Conservation (phyloP, 495 filamentous ascomycete species). For the Neurospora discreta region DNA sequence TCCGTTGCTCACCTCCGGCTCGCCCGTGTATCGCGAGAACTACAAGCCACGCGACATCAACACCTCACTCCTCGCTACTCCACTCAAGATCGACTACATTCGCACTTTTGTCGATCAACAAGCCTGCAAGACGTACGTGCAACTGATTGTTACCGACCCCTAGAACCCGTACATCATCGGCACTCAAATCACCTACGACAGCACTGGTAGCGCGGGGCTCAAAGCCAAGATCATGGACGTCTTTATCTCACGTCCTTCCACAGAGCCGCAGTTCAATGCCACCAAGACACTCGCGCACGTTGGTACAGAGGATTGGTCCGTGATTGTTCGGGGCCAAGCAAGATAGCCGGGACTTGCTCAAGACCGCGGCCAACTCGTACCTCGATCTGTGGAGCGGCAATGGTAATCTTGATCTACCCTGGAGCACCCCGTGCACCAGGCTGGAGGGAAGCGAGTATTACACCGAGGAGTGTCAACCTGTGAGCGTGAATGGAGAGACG, state of each 20-base stretch:
- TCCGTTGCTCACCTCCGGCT: background rate
- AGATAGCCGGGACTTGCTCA: constrained; percentile 10
- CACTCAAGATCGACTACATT: constrained; percentile 37
- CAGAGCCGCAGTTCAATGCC: constrained; percentile 17
- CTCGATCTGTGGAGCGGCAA: constrained; percentile 16
- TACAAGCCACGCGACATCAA: constrained; percentile 27
- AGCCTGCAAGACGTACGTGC: constrained; percentile 37
- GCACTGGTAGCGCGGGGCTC: background rate
- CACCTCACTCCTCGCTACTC: constrained; percentile 29
- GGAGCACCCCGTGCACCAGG: constrained; percentile 16
- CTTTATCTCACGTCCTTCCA: background rate
- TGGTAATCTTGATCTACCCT: constrained; percentile 13
- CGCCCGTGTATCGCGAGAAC: constrained; percentile 23
- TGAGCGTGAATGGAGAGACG: background rate
- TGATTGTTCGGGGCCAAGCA: constrained; percentile 10
- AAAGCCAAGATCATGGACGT: background rate
- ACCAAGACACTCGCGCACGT: constrained; percentile 14
- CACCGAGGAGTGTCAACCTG: background rate
- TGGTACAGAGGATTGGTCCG: constrained; percentile 15
- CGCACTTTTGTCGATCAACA: constrained; percentile 36
- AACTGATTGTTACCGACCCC: constrained; percentile 33
- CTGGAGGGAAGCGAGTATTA: constrained; percentile 20
- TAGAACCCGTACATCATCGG: constrained; percentile 37
- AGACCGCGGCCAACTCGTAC: constrained; percentile 19
- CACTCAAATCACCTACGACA: constrained; percentile 32